Evolutionary conservation across 768 basidiomycete genomes (phyloP).

Genomic region (Hygrocybe coccinea): DNA sequence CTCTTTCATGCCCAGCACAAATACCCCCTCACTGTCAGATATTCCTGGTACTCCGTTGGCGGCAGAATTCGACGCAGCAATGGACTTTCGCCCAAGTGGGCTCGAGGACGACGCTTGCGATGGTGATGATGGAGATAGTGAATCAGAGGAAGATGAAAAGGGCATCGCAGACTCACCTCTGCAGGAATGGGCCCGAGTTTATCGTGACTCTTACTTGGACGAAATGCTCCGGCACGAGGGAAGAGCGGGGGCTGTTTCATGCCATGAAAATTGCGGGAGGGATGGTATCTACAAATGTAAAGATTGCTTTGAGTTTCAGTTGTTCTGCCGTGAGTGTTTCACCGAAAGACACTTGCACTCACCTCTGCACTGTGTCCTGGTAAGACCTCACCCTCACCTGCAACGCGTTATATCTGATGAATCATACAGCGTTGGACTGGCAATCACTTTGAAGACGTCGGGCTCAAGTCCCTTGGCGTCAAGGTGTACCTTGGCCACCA

Average conservation of each 20-base stretch:
- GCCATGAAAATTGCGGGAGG: neutral
- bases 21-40: neutral
- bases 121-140: neutral
- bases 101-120: neutral
- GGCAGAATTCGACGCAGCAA: neutral
- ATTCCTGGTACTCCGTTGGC: neutral
- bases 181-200: neutral
- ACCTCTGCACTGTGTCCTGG: slow-evolving; percentile 7
- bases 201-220: slow-evolving; percentile 1
- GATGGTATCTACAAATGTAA: slow-evolving; percentile 2
- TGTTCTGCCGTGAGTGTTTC: slow-evolving; percentile 2
- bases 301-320: neutral
- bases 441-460: neutral
- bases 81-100: neutral
- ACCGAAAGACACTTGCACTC: neutral
- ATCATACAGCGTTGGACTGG: slow-evolving; percentile 5
- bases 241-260: neutral
- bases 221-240: slow-evolving; percentile 5
- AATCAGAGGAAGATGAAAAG: neutral
- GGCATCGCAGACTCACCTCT: neutral
- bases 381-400: neutral
- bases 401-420: neutral
- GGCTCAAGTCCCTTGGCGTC: slow-evolving; percentile 7
- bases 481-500: slow-evolving; percentile 10
- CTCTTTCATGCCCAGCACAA: neutral